Percentiles rank a stretch among this genome's conserved stretches.
These are phyloP conservation scores for Mycosarcoma mackinlayi DNA, from an alignment of 1,284 basidiomycete species.

Conservation along the genomic window DNA sequence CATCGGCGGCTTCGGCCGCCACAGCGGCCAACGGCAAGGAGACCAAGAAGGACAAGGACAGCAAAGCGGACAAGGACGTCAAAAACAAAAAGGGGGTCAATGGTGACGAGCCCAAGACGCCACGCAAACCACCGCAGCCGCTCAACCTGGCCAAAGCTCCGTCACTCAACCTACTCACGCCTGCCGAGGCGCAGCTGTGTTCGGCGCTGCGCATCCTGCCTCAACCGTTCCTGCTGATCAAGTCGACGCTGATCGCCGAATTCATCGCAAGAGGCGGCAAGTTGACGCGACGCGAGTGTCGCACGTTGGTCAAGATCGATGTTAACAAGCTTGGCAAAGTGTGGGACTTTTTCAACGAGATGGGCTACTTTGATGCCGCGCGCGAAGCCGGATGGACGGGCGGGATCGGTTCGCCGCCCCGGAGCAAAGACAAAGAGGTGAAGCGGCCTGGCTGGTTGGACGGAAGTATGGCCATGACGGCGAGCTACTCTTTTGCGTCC, in stretches of 20 bases:
- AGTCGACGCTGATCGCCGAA: constrained; percentile 61
- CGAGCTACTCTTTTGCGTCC: constrained; percentile 40
- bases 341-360: constrained; percentile 64
- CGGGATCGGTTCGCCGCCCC: constrained; percentile 43
- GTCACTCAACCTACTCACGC: constrained; percentile 61
- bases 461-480: constrained; percentile 43
- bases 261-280: constrained; percentile 56
- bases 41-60: constrained; percentile 29
- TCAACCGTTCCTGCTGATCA: constrained; percentile 64
- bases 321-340: constrained; percentile 65
- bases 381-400: constrained; percentile 48
- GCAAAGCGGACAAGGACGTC: constrained; percentile 12
- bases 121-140: constrained; percentile 54
- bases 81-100: constrained; percentile 26
- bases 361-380: constrained; percentile 61
- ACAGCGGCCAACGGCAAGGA: constrained; percentile 23
- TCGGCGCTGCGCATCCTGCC: constrained; percentile 64
- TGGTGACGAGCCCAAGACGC: constrained; percentile 48
- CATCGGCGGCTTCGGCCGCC: not conserved
- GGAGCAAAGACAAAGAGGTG: constrained; percentile 32
- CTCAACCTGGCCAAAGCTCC: constrained; percentile 61
- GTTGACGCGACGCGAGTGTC: constrained; percentile 58
- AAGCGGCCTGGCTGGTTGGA: constrained; percentile 48
- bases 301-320: constrained; percentile 61
- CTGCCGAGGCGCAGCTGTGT: constrained; percentile 61